These are phyloP conservation scores for Xylariaceae sp. DNA, from an alignment of 2,329 filamentous ascomycete genomes.

Conservation along the genomic window DNA sequence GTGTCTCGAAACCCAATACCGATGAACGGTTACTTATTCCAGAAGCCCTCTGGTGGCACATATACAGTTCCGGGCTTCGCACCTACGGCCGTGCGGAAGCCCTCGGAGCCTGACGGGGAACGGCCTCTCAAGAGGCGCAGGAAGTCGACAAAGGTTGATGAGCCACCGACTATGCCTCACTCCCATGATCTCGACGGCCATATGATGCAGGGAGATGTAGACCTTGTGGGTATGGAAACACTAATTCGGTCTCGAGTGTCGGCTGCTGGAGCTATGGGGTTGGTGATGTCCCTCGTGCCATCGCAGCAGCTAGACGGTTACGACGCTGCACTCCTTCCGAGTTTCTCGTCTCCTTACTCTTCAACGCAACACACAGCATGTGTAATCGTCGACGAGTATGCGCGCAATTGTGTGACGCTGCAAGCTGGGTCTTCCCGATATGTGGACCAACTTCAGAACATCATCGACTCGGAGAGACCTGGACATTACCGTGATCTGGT, in stretches of 20 bases:
- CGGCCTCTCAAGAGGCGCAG: conserved; percentile 68
- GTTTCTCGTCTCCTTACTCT: conserved; percentile 65
- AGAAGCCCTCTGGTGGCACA: conserved; percentile 83
- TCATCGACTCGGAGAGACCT: conserved; percentile 77
- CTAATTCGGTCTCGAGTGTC: conserved; percentile 85
- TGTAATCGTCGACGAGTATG: conserved; percentile 84
- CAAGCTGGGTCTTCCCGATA: conserved; percentile 51
- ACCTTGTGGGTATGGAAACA: conserved; percentile 82
- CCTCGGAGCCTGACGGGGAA: conserved; percentile 49
- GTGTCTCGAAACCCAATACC: conserved; percentile 84
- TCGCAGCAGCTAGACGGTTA: conserved; percentile 52
- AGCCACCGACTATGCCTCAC: conserved; percentile 52
- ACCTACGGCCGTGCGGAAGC: conserved; percentile 36
- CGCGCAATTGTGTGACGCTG: conserved; percentile 45
- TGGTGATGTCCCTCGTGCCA: conserved; percentile 74
- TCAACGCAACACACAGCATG: conserved; percentile 80
- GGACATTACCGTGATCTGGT: conserved; percentile 82
- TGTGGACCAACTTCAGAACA: conserved; percentile 56
- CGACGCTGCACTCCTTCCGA: conserved; percentile 56
- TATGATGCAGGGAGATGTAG: conserved; percentile 95
- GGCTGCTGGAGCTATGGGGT: conserved; percentile 77
- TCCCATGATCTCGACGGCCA: conserved; percentile 94
- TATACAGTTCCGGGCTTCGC: conserved; percentile 52
- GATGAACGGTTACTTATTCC: conserved; percentile 84
- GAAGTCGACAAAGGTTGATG: conserved; percentile 77